These are phyloP conservation scores for Zasmidium cellare DNA, from an alignment of 2,329 filamentous ascomycete species.

Conservation along the genomic window DNA sequence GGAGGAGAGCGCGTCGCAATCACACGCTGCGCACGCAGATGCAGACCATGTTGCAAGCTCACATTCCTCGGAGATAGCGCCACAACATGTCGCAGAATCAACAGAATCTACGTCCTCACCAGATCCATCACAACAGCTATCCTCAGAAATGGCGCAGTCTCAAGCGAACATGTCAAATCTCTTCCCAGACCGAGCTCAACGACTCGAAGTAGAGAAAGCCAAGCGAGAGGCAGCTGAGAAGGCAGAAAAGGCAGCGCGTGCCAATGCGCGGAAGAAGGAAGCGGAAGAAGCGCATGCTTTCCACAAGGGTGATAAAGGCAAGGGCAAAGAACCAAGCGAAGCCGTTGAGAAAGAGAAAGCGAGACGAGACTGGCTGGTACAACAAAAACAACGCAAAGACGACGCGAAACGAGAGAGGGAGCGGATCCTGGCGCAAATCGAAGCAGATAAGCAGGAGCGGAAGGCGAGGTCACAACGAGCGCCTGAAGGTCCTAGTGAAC, in stretches of 20 bases:
- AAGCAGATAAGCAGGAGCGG: constrained; percentile 72
- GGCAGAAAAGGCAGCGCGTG: constrained; percentile 40
- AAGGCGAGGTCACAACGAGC: constrained; percentile 55
- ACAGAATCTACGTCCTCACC: not conserved
- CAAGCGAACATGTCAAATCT: constrained; percentile 32
- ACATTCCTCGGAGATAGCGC: not conserved
- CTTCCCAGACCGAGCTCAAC: constrained; percentile 54
- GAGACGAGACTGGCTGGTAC: constrained; percentile 34
- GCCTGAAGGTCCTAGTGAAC: constrained; percentile 12
- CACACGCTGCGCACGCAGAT: not conserved
- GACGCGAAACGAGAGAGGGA: constrained; percentile 68
- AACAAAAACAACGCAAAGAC: constrained; percentile 61
- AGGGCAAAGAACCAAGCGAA: constrained; percentile 39
- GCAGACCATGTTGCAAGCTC: not conserved
- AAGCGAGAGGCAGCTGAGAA: constrained; percentile 53
- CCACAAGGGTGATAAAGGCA: constrained; percentile 23
- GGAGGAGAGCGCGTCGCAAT: not conserved
- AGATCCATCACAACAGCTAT: constrained; percentile 1
- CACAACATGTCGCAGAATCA: not conserved
- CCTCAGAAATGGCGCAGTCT: constrained; percentile 2
- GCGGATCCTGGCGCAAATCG: constrained; percentile 72
- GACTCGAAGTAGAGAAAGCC: constrained; percentile 41
- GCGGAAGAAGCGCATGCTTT: constrained; percentile 33
- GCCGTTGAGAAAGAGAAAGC: constrained; percentile 34
- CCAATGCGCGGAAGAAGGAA: constrained; percentile 41